A percentile compares a stretch with the other conserved stretches of the same genome.
Evolutionary conservation across 2,329 filamentous ascomycete species (phyloP).

Genomic region (Trichoderma koningiopsis): DNA sequence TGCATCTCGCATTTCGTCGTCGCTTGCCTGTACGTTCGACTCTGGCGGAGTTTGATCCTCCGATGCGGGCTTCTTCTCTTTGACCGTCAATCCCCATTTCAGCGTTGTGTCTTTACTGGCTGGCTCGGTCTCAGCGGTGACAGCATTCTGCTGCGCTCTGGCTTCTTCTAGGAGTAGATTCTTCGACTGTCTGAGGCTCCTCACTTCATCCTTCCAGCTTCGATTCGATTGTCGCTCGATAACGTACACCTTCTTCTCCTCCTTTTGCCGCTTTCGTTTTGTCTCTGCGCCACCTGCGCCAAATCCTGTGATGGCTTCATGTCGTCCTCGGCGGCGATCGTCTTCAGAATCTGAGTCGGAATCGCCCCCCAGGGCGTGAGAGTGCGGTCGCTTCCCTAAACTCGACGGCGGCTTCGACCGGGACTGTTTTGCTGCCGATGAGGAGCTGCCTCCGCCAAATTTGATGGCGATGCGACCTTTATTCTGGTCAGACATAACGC

Average conservation of each 20-base stretch:
- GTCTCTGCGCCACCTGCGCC: conserved; percentile 47
- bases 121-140: conserved; percentile 38
- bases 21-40: neutral
- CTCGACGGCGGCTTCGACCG: conserved; percentile 47
- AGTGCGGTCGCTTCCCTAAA: conserved; percentile 53
- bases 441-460: conserved; percentile 42
- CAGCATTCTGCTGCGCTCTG: conserved; percentile 45
- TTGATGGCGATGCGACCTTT: conserved; percentile 53
- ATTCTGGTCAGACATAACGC: conserved; percentile 43
- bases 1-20: neutral
- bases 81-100: conserved; percentile 56
- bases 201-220: conserved; percentile 62
- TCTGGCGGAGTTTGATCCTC: conserved; percentile 43
- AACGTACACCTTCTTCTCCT: conserved; percentile 49
- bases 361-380: conserved; percentile 45
- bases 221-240: conserved; percentile 62
- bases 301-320: conserved; percentile 55
- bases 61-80: conserved; percentile 56
- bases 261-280: conserved; percentile 41
- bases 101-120: conserved; percentile 56
- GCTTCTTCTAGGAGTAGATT: conserved; percentile 62
- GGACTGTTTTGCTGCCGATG: conserved; percentile 34
- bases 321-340: conserved; percentile 35
- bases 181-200: conserved; percentile 51
- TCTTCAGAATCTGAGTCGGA: conserved; percentile 48